These are phyloP conservation scores for Polymyxa betae DNA, from an alignment of 208 protist species.

Conservation along the genomic window DNA sequence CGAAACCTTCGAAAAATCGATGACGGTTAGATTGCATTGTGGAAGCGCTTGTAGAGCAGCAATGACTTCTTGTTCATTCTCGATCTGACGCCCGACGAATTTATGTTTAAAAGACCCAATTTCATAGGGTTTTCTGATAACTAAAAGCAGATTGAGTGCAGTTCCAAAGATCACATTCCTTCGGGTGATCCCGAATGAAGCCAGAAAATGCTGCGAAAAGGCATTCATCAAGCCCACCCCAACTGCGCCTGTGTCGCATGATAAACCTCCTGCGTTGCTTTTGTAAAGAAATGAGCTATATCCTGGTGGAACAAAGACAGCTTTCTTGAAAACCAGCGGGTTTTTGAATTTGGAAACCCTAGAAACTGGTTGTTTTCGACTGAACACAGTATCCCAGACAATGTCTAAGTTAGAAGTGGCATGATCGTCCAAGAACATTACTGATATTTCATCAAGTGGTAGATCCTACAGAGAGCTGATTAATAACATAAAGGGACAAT, in stretches of 20 bases:
- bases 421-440: not conserved
- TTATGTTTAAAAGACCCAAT: not conserved
- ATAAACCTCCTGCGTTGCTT: not conserved
- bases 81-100: slow-evolving; percentile 35
- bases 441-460: not conserved
- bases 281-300: slow-evolving; percentile 22
- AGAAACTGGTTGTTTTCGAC: not conserved
- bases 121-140: not conserved
- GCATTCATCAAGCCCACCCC: not conserved
- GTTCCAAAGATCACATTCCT: not conserved
- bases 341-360: not conserved
- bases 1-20: not conserved
- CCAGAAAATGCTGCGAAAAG: not conserved
- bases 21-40: not conserved
- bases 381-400: slow-evolving; percentile 49
- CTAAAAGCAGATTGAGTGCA: not conserved
- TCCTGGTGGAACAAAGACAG: slow-evolving; percentile 17
- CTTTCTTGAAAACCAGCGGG: not conserved
- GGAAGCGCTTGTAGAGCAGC: not conserved
- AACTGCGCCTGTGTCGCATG: not conserved
- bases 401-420: not conserved
- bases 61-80: not conserved
- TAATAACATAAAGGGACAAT: not conserved
- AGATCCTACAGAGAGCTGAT: not conserved
- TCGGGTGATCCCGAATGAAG: not conserved